Percentiles rank a stretch among this genome's conserved stretches.
Evolutionary conservation across 306 rosid species (phyloP).

Genomic region (Hippophae tibetana): DNA sequence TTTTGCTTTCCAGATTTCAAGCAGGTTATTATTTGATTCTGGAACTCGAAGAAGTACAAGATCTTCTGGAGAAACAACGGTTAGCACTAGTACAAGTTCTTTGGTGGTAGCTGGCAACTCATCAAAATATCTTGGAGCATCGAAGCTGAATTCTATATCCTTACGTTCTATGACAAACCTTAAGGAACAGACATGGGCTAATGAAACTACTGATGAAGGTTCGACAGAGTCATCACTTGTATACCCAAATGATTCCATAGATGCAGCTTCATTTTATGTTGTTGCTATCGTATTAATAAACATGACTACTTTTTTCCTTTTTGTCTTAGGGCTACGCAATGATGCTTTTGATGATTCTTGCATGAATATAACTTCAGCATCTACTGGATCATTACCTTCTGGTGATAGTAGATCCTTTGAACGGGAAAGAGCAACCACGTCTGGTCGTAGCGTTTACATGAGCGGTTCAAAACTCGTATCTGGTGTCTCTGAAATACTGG

Average conservation of each 20-base stretch:
- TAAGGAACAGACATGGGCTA: constrained; percentile 78
- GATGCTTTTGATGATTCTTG: constrained; percentile 70
- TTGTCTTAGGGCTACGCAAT: constrained; percentile 49
- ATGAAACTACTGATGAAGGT: constrained; percentile 87
- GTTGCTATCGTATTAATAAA: not conserved
- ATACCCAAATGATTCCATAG: no score
- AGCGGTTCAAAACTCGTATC: constrained; percentile 45
- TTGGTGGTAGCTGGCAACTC: constrained; percentile 44
- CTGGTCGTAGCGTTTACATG: constrained; percentile 39
- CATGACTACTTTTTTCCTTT: constrained; percentile 11
- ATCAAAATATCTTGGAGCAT: constrained; percentile 75
- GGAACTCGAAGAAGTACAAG: constrained; percentile 88
- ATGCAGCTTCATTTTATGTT: no score
- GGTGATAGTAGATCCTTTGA: constrained; percentile 53
- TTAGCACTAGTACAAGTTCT: constrained; percentile 47
- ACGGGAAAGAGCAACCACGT: constrained; percentile 37
- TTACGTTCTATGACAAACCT: constrained; percentile 63
- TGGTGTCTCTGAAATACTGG: constrained; percentile 66
- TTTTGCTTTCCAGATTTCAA: constrained; percentile 52
- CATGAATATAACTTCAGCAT: constrained; percentile 36
- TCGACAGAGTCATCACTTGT: constrained; percentile 3
- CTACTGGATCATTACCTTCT: constrained; percentile 44
- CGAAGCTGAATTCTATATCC: constrained; percentile 63
- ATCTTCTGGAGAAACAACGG: constrained; percentile 62
- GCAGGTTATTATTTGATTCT: constrained; percentile 89